Base-by-base conservation (phyloP, 2,329 filamentous ascomycete species). In the Rhinocladiella mackenziei region DNA sequence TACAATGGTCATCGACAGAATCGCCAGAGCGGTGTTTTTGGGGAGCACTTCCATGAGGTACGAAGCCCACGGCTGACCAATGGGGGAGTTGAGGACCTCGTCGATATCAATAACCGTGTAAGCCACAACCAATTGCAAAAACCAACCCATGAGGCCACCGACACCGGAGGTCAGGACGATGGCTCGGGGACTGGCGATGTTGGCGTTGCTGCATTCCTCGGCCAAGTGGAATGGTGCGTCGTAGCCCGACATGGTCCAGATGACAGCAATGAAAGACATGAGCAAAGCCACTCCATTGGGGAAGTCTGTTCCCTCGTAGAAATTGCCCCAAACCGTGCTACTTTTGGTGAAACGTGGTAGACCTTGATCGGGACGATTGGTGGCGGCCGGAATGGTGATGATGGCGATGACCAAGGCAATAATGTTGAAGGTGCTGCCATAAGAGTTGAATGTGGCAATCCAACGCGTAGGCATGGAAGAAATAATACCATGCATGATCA, bases 121-220 rank as follows among this genome's bases (percentile, higher is more conserved):
- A 9, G 82, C 82, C 35, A 85, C 80, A 1, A 86, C 79, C 7
- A 86, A 69, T 60, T 86, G 83, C n/a, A 88, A 65, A 54, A 84
- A 78, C 78, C 83, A 88, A 33, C 84, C 84, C 50, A 84, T 72
- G 2, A 82, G 50, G 1, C 83, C 83, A 4, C 84, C 84, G 2
- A 81, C 69, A 1, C 68, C 76, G 1, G 80, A 80, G 0, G 84
- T 87, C 58, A 86, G 68, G 26, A 86, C 77, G 39, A 87, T 88
- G 5, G 83, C 83, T 9, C 83, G 76, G 0, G 83, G 83, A 7
- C 81, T 77, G 20, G 84, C 83, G 33, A 86, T 65, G 54, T 77
- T 80, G 19, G 84, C 83, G 55, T 87, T 87, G 48, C 78, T 81
- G 63, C 83, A 87, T 62, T 88, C 83, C 59, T 88, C 83, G 3